These are phyloP conservation scores for Typha latifolia DNA, from an alignment of 176 grass and related monocot genomes.

Conservation along the genomic window DNA sequence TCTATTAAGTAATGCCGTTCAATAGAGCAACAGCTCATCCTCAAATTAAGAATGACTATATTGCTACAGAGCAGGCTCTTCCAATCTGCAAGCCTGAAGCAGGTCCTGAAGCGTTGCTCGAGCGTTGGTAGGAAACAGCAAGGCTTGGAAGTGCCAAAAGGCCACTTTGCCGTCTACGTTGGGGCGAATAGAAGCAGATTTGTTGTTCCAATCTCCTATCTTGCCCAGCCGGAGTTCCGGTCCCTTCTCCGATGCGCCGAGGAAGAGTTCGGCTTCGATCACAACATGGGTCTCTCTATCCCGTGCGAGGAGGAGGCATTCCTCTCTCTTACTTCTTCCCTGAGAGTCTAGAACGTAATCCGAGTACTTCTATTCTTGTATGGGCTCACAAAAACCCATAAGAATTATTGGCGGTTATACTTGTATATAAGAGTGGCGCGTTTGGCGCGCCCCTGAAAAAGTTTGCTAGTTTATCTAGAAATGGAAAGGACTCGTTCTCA, in stretches of 20 bases:
- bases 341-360: too few species aligned
- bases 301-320: conserved; percentile 93
- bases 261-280: conserved; percentile 87
- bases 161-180: conserved; percentile 94
- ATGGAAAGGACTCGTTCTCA: too few species aligned
- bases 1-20: too few species aligned
- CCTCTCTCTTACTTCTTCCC: conserved; percentile 36
- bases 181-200: conserved; percentile 58
- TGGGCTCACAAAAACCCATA: too few species aligned
- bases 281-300: conserved; percentile 59
- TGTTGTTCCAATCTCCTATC: conserved; percentile 73
- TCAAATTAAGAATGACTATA: too few species aligned
- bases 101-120: conserved; percentile 45
- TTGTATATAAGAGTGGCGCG: too few species aligned
- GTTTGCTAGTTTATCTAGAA: too few species aligned
- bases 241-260: conserved; percentile 74
- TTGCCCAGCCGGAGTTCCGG: conserved; percentile 65
- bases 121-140: conserved; percentile 2
- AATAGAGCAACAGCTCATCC: too few species aligned
- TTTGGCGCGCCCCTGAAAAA: too few species aligned
- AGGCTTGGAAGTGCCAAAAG: conserved; percentile 52
- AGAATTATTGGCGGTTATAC: too few species aligned
- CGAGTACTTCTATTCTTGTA: too few species aligned
- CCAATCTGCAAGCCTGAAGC: conserved; percentile 47
- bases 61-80: background rate